A percentile compares a stretch with the other conserved stretches of the same genome.
Conservation (phyloP, 306 rosid genomes). For the Lupinus albus region DNA sequence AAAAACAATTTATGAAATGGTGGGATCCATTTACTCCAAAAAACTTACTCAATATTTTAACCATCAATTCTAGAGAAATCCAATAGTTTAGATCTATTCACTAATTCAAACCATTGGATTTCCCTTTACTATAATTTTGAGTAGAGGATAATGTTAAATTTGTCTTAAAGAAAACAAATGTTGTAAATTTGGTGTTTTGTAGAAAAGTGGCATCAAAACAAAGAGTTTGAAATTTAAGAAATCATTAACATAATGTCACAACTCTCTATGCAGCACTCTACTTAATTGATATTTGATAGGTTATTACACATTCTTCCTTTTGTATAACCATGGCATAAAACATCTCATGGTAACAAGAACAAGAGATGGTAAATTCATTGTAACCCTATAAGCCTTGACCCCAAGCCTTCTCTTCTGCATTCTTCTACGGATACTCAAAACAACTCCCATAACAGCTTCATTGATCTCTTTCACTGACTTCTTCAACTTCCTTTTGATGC, state of each 20-base stretch:
- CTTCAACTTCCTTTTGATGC: conserved; percentile 51
- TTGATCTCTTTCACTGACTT: conserved; percentile 46
- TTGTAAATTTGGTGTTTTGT: no score
- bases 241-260: background rate
- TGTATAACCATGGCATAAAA: conserved; percentile 47
- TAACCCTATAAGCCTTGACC: conserved; percentile 48
- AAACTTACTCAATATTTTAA: no score
- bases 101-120: no score
- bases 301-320: conserved; percentile 27
- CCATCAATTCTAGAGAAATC: no score
- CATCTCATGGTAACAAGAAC: conserved; percentile 46
- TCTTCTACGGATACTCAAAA: conserved; percentile 27
- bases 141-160: no score
- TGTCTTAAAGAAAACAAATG: no score
- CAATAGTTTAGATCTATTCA: no score
- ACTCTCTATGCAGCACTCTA: no score
- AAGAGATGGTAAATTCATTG: conserved; percentile 45
- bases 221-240: background rate
- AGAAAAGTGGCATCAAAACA: no score
- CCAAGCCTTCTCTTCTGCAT: conserved; percentile 45
- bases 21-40: no score
- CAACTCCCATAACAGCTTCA: conserved; percentile 28
- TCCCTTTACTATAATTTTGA: no score
- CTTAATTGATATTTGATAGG: background rate
- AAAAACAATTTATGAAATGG: no score